Base-by-base conservation (phyloP, 2,329 filamentous ascomycete species). In the Pseudocercospora crystallina region DNA sequence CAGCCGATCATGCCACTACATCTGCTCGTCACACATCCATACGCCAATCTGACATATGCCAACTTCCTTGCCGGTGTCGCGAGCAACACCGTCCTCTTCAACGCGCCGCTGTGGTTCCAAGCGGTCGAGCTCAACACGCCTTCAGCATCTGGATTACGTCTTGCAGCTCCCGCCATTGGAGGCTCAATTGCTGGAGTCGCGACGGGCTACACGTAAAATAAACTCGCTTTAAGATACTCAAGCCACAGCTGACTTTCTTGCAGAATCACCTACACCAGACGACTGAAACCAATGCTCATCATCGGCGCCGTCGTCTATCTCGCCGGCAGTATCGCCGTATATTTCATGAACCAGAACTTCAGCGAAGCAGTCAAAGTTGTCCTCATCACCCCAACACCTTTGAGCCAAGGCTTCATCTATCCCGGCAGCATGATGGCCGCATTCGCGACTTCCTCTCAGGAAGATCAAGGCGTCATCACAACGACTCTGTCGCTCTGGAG, bases 401-500 rank as follows among this genome's bases (percentile, higher is more conserved):
- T 76, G 1, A 73, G 73, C 0, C 73, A 76, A 53, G 73, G 73
- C 0, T 73, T 76, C 43, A 69, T 73, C 1, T 75, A 75, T 50
- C 73, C 73, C 0, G 71, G 68, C 0, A 66, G 82, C 17, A 65
- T 85, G 1, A 65, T 76, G 30, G 69, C 69, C 2, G 68, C 73
- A 8, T 65, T 76, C 3, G 70, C 72, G 1, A 68, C 71, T 10
- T 74, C 71, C 43, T 65, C 65, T 4, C 69, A 73, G 52, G 69
- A 69, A 29, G 74, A 76, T 9, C 73, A 76, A 54, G 73, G 73
- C 0, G 73, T 75, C 14, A 71, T 75, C 61, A 87, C 86, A 1
- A 83, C 80, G 46, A 89, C 87, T 0, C 72, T 91, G 53, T 79
- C 86, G 13, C 72, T 91, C 13, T 90, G 85, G 82, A 79, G 87